These are phyloP conservation scores for Termitomyces sp. DNA, from an alignment of 768 basidiomycete genomes.

Conservation along the genomic window DNA sequence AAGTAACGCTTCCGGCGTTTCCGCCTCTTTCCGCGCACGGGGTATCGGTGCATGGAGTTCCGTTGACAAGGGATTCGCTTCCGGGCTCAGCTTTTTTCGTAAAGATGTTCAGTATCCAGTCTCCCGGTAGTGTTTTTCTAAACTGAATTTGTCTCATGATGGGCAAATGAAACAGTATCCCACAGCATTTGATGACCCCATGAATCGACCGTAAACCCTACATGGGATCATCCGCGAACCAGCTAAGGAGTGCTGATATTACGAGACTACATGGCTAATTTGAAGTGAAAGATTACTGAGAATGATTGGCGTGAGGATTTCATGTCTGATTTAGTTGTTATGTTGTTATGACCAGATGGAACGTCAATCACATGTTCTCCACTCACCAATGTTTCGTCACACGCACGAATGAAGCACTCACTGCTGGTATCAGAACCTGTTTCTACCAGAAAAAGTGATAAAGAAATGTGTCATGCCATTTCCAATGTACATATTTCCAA, in stretches of 20 bases:
- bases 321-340: background rate
- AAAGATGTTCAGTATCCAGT: background rate
- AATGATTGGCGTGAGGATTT: background rate
- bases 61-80: background rate
- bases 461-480: no score
- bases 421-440: no score
- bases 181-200: background rate
- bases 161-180: background rate
- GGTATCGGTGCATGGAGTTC: background rate
- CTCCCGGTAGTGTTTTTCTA: background rate
- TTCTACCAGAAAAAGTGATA: no score
- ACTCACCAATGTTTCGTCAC: background rate
- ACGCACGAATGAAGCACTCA: background rate
- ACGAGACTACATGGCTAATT: background rate
- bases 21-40: background rate
- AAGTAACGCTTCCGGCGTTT: background rate
- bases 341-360: background rate
- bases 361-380: background rate
- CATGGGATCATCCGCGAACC: background rate
- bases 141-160: background rate
- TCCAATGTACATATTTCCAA: no score
- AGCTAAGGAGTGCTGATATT: background rate
- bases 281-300: background rate
- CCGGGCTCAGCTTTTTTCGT: background rate
- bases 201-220: background rate